Base-by-base conservation (phyloP, 2,329 filamentous ascomycete species). In the Nannizziopsis barbatae region DNA sequence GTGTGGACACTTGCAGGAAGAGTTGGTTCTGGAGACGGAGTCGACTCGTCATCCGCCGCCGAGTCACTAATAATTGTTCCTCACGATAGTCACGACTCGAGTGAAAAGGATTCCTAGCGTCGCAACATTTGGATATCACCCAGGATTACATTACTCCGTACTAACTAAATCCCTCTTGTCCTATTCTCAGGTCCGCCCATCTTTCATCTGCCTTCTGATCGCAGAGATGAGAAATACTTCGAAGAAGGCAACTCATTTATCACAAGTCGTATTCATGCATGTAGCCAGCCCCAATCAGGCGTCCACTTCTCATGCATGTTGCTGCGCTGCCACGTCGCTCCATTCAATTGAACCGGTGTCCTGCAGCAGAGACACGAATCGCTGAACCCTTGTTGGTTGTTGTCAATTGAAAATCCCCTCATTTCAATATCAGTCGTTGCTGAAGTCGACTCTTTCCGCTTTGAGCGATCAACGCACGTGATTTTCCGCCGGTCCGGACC, bases 1-100 rank as follows among this genome's bases (percentile, higher is more conserved):
- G 32, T 38, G 33, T 45, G 43, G 43, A 45, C 43, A 45, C 43
- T 39, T 45, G 43, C 43, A 45, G 43, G 15, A 38, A 33, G 27
- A 14, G 15, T 15, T 17, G 12, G n/a, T 17, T 7, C 8, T 14
- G 35, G 35, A 37, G 35, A 37, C 12, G 35, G 35, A 37, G 35
- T 17, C 35, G 35, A 17, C n/a, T 17, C 17, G 17, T 37, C n/a
- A 37, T 14, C 35, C n/a, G 8, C 35, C 14, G n/a, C n/a, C n/a
- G 12, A 37, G 2, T 27, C 7, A 27, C 7, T 27, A 27, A 4
- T 27, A 7, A 27, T 3, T 7, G 22, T 27, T 27, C 22, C 22
- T 27, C 22, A 27, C 22, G 22, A n/a, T n/a, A 27, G 22, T 27
- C 22, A 7, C 22, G 7, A 27, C 22, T 27, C 7, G 22, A 27